Base-by-base conservation (phyloP, 2,329 filamentous ascomycete genomes). In the Didymella sp. region DNA sequence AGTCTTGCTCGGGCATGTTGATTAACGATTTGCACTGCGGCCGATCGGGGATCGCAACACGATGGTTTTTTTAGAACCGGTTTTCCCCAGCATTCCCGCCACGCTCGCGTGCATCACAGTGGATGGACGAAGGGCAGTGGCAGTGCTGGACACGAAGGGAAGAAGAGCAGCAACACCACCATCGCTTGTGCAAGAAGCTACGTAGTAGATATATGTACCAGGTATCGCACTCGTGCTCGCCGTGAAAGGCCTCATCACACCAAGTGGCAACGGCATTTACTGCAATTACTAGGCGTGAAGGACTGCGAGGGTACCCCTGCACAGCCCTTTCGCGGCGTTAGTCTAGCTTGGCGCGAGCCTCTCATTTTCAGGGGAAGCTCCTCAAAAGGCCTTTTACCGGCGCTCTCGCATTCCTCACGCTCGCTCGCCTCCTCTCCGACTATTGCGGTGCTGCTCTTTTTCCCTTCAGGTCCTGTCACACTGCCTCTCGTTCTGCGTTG, bases 401-500 rank as follows among this genome's bases (percentile, higher is more conserved):
- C 68, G 59, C 67, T 64, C 64, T 62, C 60, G 60, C 68, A 71
- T 69, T 71, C 66, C 61, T 62, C 60, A 66, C 66, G 51, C 67
- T 67, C 67, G 69, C 70, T 70, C 67, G 61, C 63, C 62, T 58
- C 70, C 59, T 62, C 69, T 66, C 61, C 64, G 48, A 51, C 43
- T 30, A 12, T 52, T 51, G 48, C 54, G 46, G 50, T 55, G 51
- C 38, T 59, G 37, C 15, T 51, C 60, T 22, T 60, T 62, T 54
- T 60, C 60, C 42, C 60, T 60, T 61, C 59, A 45, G 52, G 61
- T 63, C 53, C 64, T 63, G 56, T 58, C 62, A 57, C 52, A 48
- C 65, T 66, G 66, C 70, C 72, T 67, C 67, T 75, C 70, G 68
- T 71, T 72, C 47, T 66, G 62, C 57, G 63, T 61, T 45, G 60